phyloP scores from a whole-genome alignment of 768 basidiomycete species.

The Coprinopsis marcescibilis region DNA sequence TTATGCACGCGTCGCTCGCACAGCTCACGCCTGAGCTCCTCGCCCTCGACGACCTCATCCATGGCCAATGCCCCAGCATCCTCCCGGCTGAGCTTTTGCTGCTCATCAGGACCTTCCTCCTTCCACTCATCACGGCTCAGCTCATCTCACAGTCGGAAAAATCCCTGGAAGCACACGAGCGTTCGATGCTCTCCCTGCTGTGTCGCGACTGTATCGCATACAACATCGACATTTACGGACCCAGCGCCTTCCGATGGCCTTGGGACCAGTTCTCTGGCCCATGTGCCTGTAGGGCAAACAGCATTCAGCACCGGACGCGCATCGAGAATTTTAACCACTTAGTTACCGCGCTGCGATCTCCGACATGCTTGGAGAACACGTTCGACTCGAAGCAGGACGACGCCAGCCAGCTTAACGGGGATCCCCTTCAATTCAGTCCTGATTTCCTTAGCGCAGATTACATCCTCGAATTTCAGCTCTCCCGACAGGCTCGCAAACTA shows the following conservation, averaged over 20 bases:
- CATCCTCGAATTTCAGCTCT: slow-evolving; percentile 44
- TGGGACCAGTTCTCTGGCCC: slow-evolving; percentile 49
- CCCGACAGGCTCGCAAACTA: slow-evolving; percentile 24
- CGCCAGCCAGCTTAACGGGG: neutral
- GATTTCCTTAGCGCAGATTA: slow-evolving; percentile 36
- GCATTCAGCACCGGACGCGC: neutral
- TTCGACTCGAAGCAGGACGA: slow-evolving; percentile 1
- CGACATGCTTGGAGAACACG: neutral
- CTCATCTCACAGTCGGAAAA: slow-evolving; percentile 36
- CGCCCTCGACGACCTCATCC: slow-evolving; percentile 36
- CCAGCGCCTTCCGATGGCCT: slow-evolving; percentile 48
- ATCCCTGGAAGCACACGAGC: slow-evolving; percentile 38
- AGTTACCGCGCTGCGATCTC: slow-evolving; percentile 15
- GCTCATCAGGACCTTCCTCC: slow-evolving; percentile 42
- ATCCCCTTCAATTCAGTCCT: slow-evolving; percentile 9
- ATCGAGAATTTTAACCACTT: slow-evolving; percentile 2
- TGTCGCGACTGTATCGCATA: slow-evolving; percentile 47
- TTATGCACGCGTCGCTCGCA: slow-evolving; percentile 51
- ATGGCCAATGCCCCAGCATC: slow-evolving; percentile 9
- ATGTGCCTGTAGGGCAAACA: slow-evolving; percentile 36
- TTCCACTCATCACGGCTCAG: slow-evolving; percentile 34
- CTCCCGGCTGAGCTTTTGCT: slow-evolving; percentile 52
- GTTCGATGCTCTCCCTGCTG: slow-evolving; percentile 33
- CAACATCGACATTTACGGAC: slow-evolving; percentile 49
- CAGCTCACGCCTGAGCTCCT: slow-evolving; percentile 39